phyloP scores from a whole-genome alignment of 257 asterid genomes.

The Jaltomata sinuosa region DNA sequence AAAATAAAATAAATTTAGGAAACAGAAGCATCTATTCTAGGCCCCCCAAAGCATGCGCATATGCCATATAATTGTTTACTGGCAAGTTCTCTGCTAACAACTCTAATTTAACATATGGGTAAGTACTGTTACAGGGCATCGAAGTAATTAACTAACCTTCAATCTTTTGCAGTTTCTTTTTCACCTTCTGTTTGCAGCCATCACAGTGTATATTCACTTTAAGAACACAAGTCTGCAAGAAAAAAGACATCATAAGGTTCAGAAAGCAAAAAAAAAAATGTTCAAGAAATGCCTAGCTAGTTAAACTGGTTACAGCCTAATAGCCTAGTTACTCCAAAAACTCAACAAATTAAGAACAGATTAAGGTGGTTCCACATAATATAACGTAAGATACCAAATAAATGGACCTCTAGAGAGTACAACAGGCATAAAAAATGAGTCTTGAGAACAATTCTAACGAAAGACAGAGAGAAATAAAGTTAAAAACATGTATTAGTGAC shows the following conservation, averaged over 20 bases:
- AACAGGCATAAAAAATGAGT: background rate
- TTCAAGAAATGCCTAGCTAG: background rate
- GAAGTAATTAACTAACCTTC: conserved; percentile 29
- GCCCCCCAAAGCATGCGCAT: background rate
- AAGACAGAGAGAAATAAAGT: background rate
- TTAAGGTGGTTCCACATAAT: background rate
- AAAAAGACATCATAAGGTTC: background rate
- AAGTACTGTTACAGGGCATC: background rate
- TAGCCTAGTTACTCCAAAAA: background rate
- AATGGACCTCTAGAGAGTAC: too few relatives aligned
- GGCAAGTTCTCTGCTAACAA: background rate
- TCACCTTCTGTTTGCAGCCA: conserved; percentile 57
- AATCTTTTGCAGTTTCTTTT: conserved; percentile 46
- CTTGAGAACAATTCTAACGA: background rate
- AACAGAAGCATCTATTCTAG: background rate
- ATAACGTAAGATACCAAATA: background rate
- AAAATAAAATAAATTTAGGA: background rate
- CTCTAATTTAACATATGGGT: background rate
- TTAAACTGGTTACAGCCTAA: background rate
- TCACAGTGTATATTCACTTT: conserved; percentile 64
- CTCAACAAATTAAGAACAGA: background rate
- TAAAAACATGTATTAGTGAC: background rate
- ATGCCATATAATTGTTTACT: background rate
- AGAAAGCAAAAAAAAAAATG: background rate
- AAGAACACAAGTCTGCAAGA: conserved; percentile 47